These are phyloP conservation scores for Trametes versicolor DNA, from an alignment of 1,284 basidiomycete species.

Conservation along the genomic window DNA sequence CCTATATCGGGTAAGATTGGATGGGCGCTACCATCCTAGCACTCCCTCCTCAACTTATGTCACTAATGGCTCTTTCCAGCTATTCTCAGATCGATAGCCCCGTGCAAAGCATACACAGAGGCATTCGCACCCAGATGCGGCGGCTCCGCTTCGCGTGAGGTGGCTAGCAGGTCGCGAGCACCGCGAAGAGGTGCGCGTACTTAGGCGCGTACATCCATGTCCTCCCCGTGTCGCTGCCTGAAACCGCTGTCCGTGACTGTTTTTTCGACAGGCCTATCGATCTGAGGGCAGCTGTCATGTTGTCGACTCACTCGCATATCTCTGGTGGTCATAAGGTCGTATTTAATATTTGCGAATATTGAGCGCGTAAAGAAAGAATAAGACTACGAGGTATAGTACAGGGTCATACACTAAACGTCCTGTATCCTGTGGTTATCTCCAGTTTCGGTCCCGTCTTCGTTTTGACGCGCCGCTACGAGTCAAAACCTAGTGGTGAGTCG, in stretches of 20 bases:
- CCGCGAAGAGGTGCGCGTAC: too few species aligned
- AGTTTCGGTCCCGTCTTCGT: constrained; percentile 5
- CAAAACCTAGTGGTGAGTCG: constrained; percentile 20
- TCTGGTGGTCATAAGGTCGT: background rate
- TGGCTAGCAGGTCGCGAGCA: too few species aligned
- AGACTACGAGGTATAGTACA: constrained; percentile 18
- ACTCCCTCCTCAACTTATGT: too few species aligned
- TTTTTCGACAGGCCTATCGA: too few species aligned
- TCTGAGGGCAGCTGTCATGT: background rate
- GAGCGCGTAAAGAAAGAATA: constrained; percentile 10
- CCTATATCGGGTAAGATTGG: background rate
- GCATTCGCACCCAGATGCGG: too few species aligned
- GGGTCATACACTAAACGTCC: constrained; percentile 16
- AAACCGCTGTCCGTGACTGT: too few species aligned
- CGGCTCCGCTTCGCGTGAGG: too few species aligned
- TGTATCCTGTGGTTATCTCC: background rate
- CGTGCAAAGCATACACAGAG: too few species aligned
- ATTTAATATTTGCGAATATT: background rate
- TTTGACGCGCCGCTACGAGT: background rate
- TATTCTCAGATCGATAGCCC: too few species aligned
- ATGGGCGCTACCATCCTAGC: background rate
- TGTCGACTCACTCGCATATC: background rate
- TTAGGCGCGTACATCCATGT: too few species aligned
- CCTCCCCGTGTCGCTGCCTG: too few species aligned
- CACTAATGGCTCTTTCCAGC: too few species aligned